Percentiles rank a stretch among this genome's conserved stretches.
phyloP scores from a whole-genome alignment of 1,139 yeast species.

The Hyphopichia burtonii region DNA sequence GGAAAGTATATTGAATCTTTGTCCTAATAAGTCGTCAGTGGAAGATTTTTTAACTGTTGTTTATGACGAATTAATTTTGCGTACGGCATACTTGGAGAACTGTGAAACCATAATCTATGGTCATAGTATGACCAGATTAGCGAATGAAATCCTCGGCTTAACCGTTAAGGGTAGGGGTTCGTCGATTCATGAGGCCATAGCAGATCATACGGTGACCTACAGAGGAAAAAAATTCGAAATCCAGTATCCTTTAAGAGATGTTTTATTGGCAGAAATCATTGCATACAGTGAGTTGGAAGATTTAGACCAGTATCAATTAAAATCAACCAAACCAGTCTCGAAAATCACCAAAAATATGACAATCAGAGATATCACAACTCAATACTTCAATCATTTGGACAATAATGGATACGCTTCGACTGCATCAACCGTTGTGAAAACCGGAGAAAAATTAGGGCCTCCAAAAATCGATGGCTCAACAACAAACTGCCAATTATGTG shows the following conservation, averaged over 20 bases:
- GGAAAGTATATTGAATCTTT: slow-evolving; percentile 26
- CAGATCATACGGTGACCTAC: slow-evolving; percentile 39
- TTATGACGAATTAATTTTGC: slow-evolving; percentile 45
- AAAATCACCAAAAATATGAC: slow-evolving; percentile 65
- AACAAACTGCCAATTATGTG: slow-evolving; percentile 52
- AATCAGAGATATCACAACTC: slow-evolving; percentile 72
- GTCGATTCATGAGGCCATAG: slow-evolving; percentile 51
- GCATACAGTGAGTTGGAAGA: slow-evolving; percentile 46
- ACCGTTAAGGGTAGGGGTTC: slow-evolving; percentile 93
- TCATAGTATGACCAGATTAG: slow-evolving; percentile 79
- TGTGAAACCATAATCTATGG: slow-evolving; percentile 67
- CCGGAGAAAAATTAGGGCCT: slow-evolving; percentile 74
- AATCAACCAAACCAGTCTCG: slow-evolving; percentile 26
- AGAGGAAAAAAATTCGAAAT: slow-evolving; percentile 36
- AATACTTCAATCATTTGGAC: slow-evolving; percentile 74
- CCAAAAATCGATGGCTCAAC: slow-evolving; percentile 32
- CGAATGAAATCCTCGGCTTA: slow-evolving; percentile 73
- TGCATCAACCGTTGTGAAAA: slow-evolving; percentile 88
- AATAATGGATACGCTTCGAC: slow-evolving; percentile 80
- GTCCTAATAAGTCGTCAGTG: slow-evolving; percentile 55
- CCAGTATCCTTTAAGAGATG: slow-evolving; percentile 74
- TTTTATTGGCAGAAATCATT: slow-evolving; percentile 62
- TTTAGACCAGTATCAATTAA: slow-evolving; percentile 18
- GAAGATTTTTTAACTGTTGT: slow-evolving; percentile 61
- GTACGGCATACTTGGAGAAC: slow-evolving; percentile 43